These are phyloP conservation scores for Blastobotrys raffinosifermentans DNA, from an alignment of 1,139 yeast genomes.

Conservation along the genomic window DNA sequence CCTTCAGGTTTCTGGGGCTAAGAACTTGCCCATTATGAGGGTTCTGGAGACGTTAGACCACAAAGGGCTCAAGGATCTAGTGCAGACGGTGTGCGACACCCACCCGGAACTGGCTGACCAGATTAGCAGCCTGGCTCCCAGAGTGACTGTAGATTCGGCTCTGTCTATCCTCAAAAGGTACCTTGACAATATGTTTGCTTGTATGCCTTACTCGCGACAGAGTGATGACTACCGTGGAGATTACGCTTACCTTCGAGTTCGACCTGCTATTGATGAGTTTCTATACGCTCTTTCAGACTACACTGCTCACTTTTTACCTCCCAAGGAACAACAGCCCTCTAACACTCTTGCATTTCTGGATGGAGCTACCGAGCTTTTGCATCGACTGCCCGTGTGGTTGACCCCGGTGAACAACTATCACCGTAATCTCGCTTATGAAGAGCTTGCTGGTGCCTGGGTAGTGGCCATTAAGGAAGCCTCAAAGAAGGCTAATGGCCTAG, in stretches of 20 bases:
- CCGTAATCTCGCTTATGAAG: slow-evolving; percentile 69
- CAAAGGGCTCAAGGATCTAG: slow-evolving; percentile 46
- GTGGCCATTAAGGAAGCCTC: slow-evolving; percentile 50
- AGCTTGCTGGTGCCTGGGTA: slow-evolving; percentile 71
- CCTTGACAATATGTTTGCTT: slow-evolving; percentile 41
- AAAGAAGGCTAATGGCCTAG: slow-evolving; percentile 32
- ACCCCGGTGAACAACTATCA: slow-evolving; percentile 69
- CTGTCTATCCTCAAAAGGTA: slow-evolving; percentile 46
- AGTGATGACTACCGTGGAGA: slow-evolving; percentile 55
- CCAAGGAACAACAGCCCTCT: slow-evolving; percentile 53
- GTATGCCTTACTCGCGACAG: slow-evolving; percentile 64
- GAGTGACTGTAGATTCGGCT: slow-evolving; percentile 50
- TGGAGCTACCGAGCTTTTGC: slow-evolving; percentile 57
- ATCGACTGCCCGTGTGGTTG: slow-evolving; percentile 66
- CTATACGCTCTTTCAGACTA: slow-evolving; percentile 74
- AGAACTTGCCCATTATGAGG: slow-evolving; percentile 51
- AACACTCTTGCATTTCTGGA: slow-evolving; percentile 64
- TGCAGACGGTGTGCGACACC: slow-evolving; percentile 46
- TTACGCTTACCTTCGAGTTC: slow-evolving; percentile 81
- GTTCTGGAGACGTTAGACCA: slow-evolving; percentile 64
- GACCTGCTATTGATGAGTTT: slow-evolving; percentile 68
- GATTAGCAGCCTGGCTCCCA: slow-evolving; percentile 51
- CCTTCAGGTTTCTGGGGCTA: slow-evolving; percentile 25
- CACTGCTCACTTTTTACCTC: slow-evolving; percentile 73
- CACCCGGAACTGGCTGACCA: slow-evolving; percentile 61